These are phyloP conservation scores for Sonneratia caseolaris DNA, from an alignment of 345 rosid genomes.

Conservation along the genomic window DNA sequence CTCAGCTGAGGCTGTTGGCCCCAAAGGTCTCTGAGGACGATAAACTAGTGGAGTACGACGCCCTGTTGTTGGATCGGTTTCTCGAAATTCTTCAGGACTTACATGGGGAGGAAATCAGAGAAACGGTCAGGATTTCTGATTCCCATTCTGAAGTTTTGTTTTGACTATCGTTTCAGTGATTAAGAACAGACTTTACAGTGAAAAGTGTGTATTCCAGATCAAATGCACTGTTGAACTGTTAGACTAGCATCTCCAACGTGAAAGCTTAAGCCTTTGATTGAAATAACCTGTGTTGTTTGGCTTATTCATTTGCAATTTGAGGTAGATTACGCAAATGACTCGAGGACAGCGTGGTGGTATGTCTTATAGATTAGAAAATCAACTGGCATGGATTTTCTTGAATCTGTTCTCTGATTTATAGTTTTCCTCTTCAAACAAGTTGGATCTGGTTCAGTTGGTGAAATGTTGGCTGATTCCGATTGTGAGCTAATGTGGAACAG, in stretches of 20 bases:
- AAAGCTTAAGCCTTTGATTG: not conserved
- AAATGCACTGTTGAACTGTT: not conserved
- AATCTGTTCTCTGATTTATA: not conserved
- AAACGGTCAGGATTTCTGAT: conserved; percentile 43
- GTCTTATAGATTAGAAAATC: not conserved
- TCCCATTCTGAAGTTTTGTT: not conserved
- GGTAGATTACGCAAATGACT: not conserved
- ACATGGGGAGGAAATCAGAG: conserved; percentile 83
- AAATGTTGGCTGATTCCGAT: not conserved
- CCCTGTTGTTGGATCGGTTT: conserved; percentile 78
- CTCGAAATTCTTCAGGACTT: conserved; percentile 90
- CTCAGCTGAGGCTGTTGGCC: conserved; percentile 78
- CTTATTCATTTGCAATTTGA: not conserved
- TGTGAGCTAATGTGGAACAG: conserved; percentile 18
- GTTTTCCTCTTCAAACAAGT: not conserved
- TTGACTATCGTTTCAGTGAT: not conserved
- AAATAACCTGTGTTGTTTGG: not conserved
- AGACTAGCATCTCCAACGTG: not conserved
- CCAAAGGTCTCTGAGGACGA: conserved; percentile 97
- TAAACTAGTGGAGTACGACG: conserved; percentile 89
- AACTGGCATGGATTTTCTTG: not conserved
- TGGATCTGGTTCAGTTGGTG: not conserved
- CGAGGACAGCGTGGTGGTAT: not conserved
- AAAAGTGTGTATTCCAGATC: not conserved
- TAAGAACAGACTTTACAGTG: not conserved